Conservation (phyloP, 2,329 filamentous ascomycete genomes). For the Trichoderma oligosporum region DNA sequence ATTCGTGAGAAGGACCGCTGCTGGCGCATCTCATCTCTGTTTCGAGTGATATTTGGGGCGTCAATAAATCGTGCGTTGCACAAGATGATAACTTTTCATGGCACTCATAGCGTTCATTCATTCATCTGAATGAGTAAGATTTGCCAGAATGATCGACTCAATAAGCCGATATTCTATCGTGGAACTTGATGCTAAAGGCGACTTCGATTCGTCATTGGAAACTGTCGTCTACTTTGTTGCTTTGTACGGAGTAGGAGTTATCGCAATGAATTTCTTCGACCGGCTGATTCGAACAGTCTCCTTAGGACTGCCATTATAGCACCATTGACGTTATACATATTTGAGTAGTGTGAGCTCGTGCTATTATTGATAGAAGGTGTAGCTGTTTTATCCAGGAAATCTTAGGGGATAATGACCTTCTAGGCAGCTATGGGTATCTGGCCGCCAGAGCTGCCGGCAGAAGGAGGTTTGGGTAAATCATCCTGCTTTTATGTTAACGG, state of each 20-base stretch:
- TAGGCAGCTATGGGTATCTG: conserved; percentile 42
- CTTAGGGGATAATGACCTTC: conserved; percentile 12
- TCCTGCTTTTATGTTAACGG: conserved; percentile 33
- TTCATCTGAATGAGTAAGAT: neutral
- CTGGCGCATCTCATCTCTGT: neutral
- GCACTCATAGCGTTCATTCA: neutral
- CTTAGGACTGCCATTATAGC: neutral
- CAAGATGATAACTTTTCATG: neutral
- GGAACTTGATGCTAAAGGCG: neutral
- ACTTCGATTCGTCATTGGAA: neutral
- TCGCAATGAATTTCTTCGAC: neutral
- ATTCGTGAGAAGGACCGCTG: neutral
- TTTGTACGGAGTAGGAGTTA: no score
- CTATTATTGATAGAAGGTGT: neutral
- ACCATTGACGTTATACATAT: neutral
- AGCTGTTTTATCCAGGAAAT: neutral
- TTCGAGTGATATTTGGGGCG: neutral
- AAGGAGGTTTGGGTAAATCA: conserved; percentile 41
- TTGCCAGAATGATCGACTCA: no score
- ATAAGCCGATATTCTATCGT: neutral
- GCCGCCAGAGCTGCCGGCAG: conserved; percentile 30
- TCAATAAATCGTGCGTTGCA: neutral
- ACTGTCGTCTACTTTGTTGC: neutral
- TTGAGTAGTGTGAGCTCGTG: neutral
- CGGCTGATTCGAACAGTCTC: neutral